Evolutionary conservation across 192 early-diverging fungal species (phyloP).

Genomic region (Coemansia sp.): DNA sequence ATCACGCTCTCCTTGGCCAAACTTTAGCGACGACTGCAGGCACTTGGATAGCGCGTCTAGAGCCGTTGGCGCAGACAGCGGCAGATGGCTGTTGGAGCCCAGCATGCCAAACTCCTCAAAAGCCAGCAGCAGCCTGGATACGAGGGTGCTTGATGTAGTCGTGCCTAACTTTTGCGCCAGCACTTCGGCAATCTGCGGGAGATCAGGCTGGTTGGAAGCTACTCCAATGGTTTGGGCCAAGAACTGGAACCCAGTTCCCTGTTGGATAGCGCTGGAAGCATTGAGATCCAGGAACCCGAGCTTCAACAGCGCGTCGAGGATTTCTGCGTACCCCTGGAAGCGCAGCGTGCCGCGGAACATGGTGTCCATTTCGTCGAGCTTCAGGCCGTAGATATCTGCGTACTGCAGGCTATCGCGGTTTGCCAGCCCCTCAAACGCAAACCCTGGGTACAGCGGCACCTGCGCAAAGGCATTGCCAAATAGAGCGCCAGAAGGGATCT

Average conservation of each 20-base stretch:
- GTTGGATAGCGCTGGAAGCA: constrained; percentile 14
- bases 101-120: constrained; percentile 57
- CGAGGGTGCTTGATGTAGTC: constrained; percentile 32
- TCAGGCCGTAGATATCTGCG: constrained; percentile 77
- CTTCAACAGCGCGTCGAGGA: constrained; percentile 73
- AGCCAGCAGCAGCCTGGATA: constrained; percentile 54
- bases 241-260: constrained; percentile 23
- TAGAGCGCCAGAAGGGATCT: constrained; percentile 65
- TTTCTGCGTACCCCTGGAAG: constrained; percentile 85
- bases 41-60: constrained; percentile 82
- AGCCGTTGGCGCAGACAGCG: constrained; percentile 47
- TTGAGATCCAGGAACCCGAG: constrained; percentile 73
- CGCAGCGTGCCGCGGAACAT: constrained; percentile 96
- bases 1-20: constrained; percentile 77
- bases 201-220: not conserved
- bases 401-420: constrained; percentile 94
- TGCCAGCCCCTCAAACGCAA: constrained; percentile 88
- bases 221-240: constrained; percentile 10
- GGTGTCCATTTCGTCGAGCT: constrained; percentile 68
- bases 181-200: not conserved
- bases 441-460: constrained; percentile 82
- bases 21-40: constrained; percentile 75
- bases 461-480: constrained; percentile 64
- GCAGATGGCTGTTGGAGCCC: no score
- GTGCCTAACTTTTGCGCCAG: constrained; percentile 5